Conservation (phyloP, 1,139 yeast genomes). For the Scheffersomyces titani region DNA sequence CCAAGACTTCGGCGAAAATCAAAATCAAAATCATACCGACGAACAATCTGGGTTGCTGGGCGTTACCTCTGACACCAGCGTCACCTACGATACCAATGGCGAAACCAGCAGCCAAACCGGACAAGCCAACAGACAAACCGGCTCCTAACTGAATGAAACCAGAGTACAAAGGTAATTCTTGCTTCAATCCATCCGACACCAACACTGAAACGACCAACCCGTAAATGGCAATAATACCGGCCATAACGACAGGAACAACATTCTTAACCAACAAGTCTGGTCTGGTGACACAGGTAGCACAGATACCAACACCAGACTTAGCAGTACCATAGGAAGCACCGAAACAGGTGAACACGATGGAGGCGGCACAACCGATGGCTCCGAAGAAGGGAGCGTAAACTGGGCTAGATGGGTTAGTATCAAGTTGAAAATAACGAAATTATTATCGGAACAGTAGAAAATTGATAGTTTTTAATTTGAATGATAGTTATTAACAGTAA, state of each 20-base stretch:
- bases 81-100: slow-evolving; percentile 99
- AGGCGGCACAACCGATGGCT: slow-evolving; percentile 98
- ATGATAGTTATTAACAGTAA: background rate
- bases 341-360: slow-evolving; percentile 96
- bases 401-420: slow-evolving; percentile 50
- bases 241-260: slow-evolving; percentile 97
- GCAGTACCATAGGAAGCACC: slow-evolving; percentile 99
- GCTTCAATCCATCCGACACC: slow-evolving; percentile 87
- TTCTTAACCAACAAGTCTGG: slow-evolving; percentile 91
- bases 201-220: slow-evolving; percentile 97
- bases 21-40: slow-evolving; percentile 97
- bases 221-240: slow-evolving; percentile 99
- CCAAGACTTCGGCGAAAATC: slow-evolving; percentile 98
- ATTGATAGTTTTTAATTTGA: no score
- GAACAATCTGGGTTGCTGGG: slow-evolving; percentile 95
- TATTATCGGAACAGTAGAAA: background rate
- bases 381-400: slow-evolving; percentile 94
- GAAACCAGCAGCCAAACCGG: slow-evolving; percentile 97
- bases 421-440: background rate
- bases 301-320: slow-evolving; percentile 98
- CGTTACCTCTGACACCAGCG: slow-evolving; percentile 96
- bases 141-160: slow-evolving; percentile 99
- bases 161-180: slow-evolving; percentile 89
- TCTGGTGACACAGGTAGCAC: slow-evolving; percentile 97
- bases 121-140: slow-evolving; percentile 94